A percentile compares a stretch with the other conserved stretches of the same genome.
Evolutionary conservation across 2,329 filamentous ascomycete species (phyloP).

Genomic region (Ilyonectria destructans): DNA sequence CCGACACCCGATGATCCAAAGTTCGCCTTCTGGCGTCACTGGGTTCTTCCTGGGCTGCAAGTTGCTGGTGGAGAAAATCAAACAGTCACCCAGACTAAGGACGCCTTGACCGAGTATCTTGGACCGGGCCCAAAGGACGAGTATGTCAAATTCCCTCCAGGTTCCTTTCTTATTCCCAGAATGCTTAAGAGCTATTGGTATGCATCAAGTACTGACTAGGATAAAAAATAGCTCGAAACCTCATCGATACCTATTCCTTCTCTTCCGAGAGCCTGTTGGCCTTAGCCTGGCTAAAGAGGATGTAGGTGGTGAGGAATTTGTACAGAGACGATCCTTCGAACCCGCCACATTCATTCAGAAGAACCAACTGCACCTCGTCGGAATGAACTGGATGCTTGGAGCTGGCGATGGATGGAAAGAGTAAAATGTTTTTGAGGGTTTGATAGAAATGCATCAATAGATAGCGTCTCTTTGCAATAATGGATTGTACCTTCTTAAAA

Average conservation of each 20-base stretch:
- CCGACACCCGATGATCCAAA: conserved; percentile 70
- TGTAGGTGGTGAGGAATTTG: conserved; percentile 65
- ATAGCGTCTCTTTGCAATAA: neutral
- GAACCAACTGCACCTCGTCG: conserved; percentile 58
- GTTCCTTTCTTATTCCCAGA: neutral
- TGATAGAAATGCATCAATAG: neutral
- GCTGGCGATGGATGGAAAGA: conserved; percentile 62
- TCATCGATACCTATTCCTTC: conserved; percentile 64
- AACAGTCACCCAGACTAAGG: conserved; percentile 50
- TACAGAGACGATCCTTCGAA: conserved; percentile 61
- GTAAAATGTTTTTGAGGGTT: neutral
- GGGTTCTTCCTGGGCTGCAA: conserved; percentile 62
- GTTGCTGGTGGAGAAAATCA: conserved; percentile 46
- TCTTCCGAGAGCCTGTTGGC: conserved; percentile 59
- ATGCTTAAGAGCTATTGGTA: neutral
- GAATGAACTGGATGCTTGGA: conserved; percentile 64
- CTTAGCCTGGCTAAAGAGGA: conserved; percentile 58
- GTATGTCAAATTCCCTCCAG: conserved; percentile 49
- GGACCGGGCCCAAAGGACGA: conserved; percentile 64
- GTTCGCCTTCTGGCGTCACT: conserved; percentile 71
- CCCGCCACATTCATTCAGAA: conserved; percentile 57
- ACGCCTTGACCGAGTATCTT: conserved; percentile 60
- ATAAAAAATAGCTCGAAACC: conserved; percentile 59
- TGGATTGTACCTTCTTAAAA: neutral
- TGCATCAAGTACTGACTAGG: neutral